A percentile compares a stretch with the other conserved stretches of the same genome.
Conservation (phyloP, 805 yeast species). For the Ogataea nitratoaversa region DNA sequence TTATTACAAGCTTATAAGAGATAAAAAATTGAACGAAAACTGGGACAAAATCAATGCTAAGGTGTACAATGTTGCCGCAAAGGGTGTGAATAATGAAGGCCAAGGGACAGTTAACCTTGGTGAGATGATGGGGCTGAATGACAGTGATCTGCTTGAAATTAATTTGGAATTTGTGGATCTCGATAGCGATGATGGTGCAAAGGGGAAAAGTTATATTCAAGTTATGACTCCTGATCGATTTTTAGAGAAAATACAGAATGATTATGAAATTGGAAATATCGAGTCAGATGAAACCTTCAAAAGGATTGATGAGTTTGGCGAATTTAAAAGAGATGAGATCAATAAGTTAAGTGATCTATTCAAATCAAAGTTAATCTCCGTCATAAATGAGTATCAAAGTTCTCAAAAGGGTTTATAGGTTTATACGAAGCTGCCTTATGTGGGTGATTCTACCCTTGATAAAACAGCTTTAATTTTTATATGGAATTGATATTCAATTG, state of each 20-base stretch:
- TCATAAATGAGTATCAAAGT: slow-evolving; percentile 6
- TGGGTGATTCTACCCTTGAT: too few species aligned
- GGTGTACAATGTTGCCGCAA: slow-evolving; percentile 16
- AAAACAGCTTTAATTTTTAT: too few species aligned
- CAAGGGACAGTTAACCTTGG: slow-evolving; percentile 12
- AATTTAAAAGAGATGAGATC: slow-evolving; percentile 14
- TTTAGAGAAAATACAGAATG: slow-evolving; percentile 11
- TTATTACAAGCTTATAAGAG: slow-evolving; percentile 19
- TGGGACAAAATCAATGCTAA: slow-evolving; percentile 44
- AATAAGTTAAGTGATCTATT: slow-evolving; percentile 18
- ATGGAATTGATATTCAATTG: too few species aligned
- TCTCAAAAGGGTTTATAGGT: background rate
- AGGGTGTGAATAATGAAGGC: slow-evolving; percentile 3
- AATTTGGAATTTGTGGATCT: slow-evolving; percentile 28
- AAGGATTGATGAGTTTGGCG: slow-evolving; percentile 21
- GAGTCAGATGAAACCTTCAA: slow-evolving; percentile 17
- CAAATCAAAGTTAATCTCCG: slow-evolving; percentile 5
- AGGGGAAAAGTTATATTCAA: slow-evolving; percentile 1
- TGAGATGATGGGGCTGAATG: slow-evolving; percentile 34
- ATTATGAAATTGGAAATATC: slow-evolving; percentile 3
- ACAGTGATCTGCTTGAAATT: slow-evolving; percentile 41
- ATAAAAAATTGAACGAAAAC: slow-evolving; percentile 27
- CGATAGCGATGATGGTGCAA: slow-evolving; percentile 8
- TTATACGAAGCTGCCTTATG: too few species aligned
- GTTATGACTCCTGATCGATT: slow-evolving; percentile 11